Evolutionary conservation across 1,284 basidiomycete genomes (phyloP), one percentile per base, ranked within the genome.

Genomic region (Fistulina hepatica): DNA sequence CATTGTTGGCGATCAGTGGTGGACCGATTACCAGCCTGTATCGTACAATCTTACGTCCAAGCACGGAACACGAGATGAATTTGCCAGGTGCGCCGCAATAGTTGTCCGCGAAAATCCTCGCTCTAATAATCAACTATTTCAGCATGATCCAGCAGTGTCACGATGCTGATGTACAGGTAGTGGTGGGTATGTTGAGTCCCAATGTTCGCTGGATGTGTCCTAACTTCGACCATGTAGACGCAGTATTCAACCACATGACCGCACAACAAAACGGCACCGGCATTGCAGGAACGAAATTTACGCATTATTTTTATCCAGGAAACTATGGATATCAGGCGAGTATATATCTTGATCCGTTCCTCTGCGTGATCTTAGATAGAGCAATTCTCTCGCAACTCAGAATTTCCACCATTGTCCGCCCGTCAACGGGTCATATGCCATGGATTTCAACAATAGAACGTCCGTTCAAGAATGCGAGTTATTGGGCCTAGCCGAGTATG

Each of bases 1-100:
- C 44, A 53, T 72, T 33, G 50, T 53, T 17, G 74, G 75, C 5
- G 17, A 52, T 6, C 63, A 76, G 48, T 79, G 76, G 76, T 79
- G 75, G 76, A 78, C 76, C 1, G 75, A 78, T 50, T 79, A 80
- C 48, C 76, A 80, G 46, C 72, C 74, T 3, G 75, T 78, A 2
- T 76, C 75, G 0, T 78, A 77, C 50, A 75, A 41, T 21, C 49
- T 78, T 33, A 71, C 64, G 1, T 74, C 71, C 3, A 78, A 78
- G 50, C 70, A 71, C 2, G 76, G 75, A 6, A 61, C 69, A 44
- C 61, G 70, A n/a, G 35, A 52, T 2, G 70, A 75, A 44, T 76
- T 69, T n/a, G n/a, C n/a, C n/a, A n/a, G n/a, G n/a, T n/a, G n/a
- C n/a, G n/a, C n/a, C n/a, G n/a, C n/a, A n/a, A n/a, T n/a, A n/a